Conservation (phyloP, 169 alveolate species). For the Besnoitia besnoiti region DNA sequence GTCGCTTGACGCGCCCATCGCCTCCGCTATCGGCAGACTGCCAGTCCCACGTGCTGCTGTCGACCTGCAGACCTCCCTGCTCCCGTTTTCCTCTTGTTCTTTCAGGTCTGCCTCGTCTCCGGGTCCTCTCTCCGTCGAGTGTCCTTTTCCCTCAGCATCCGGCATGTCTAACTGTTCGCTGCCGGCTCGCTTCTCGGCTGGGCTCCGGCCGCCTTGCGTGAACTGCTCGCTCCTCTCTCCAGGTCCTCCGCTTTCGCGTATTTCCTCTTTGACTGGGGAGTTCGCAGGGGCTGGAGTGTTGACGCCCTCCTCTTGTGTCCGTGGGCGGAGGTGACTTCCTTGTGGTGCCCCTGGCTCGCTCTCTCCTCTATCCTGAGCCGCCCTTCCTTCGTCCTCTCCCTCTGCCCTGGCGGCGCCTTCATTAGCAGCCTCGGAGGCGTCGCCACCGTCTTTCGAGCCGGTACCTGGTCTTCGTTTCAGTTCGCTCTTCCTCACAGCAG, state of each 20-base stretch:
- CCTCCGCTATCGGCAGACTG: no score
- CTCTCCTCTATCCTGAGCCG: neutral
- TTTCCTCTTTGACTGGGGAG: no score
- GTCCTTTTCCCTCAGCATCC: neutral
- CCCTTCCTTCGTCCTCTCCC: neutral
- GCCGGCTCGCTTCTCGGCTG: neutral
- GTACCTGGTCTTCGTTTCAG: neutral
- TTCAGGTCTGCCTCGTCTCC: no score
- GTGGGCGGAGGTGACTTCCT: neutral
- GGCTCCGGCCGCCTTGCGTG: neutral
- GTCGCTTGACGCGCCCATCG: no score
- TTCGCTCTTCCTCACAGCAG: neutral
- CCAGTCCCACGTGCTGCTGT: no score
- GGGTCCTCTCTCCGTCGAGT: neutral
- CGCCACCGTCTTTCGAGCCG: no score
- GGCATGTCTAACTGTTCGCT: neutral
- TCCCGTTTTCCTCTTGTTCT: no score
- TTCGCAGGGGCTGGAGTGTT: no score
- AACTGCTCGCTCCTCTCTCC: neutral
- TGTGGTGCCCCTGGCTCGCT: neutral
- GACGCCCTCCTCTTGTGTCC: no score
- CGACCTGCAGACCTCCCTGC: no score
- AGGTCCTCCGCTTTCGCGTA: neutral
- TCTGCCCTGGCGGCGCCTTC: neutral
- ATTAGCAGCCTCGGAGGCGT: no score